Percentiles rank a stretch among this genome's conserved stretches.
phyloP scores from a whole-genome alignment of 164 flowering plant species.

The Magnolia sinica region DNA sequence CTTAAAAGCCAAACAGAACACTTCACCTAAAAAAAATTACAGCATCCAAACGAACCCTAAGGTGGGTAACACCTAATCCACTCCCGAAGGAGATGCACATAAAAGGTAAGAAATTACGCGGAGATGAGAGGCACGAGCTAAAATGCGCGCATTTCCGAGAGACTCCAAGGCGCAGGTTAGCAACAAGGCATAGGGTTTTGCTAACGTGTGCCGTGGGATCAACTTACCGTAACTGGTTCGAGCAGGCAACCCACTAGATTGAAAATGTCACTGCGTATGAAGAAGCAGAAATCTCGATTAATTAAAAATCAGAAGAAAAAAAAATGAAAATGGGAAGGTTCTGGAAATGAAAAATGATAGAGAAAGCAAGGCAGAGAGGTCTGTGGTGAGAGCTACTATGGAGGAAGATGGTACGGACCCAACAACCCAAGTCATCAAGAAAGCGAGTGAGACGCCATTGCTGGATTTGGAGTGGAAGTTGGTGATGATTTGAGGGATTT shows the following conservation, averaged over 20 bases:
- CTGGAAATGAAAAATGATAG: too few relatives aligned
- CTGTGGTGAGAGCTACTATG: not conserved
- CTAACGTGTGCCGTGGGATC: not conserved
- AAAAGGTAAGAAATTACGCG: too few relatives aligned
- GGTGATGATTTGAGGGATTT: constrained; percentile 90
- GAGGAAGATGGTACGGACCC: constrained; percentile 39
- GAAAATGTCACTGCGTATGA: constrained; percentile 59
- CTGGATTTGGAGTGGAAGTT: constrained; percentile 75
- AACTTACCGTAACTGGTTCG: constrained; percentile 86
- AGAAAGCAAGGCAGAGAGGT: too few relatives aligned
- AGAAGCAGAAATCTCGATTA: not conserved
- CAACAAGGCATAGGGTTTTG: not conserved
- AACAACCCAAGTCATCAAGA: constrained; percentile 83
- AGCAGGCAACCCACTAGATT: constrained; percentile 82
- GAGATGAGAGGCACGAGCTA: too few relatives aligned
- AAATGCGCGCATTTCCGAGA: too few relatives aligned
- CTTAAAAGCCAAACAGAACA: too few relatives aligned
- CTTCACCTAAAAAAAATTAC: too few relatives aligned
- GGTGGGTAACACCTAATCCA: too few relatives aligned
- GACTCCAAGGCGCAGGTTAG: not conserved
- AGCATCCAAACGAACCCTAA: too few relatives aligned
- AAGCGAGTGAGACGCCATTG: constrained; percentile 81
- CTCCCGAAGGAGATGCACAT: too few relatives aligned
- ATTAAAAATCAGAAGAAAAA: too few relatives aligned
- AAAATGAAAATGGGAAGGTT: too few relatives aligned